Conservation (phyloP, 176 grass and related monocot genomes). For the Oryza rufipogon region DNA sequence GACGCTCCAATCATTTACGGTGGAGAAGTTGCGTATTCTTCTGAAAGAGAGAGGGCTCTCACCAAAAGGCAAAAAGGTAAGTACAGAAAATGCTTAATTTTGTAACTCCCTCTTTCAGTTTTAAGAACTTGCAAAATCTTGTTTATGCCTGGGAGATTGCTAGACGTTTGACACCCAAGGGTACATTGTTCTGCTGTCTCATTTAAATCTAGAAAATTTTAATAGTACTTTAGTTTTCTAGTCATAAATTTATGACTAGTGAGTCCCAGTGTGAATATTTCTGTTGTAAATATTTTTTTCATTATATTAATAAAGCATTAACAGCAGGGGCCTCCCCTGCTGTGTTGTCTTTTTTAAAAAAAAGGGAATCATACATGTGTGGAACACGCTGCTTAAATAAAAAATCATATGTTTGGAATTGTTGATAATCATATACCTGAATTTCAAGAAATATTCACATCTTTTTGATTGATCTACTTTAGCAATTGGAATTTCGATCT, state of each 20-base stretch:
- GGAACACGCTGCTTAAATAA: not conserved
- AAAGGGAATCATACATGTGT: not conserved
- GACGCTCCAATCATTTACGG: constrained; percentile 66
- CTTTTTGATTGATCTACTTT: not conserved
- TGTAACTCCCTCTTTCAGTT: constrained; percentile 1
- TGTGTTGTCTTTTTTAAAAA: too few species aligned
- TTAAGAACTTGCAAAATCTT: not conserved
- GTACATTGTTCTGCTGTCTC: not conserved
- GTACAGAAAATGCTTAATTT: not conserved
- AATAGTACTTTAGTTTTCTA: not conserved
- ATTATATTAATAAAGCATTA: too few species aligned
- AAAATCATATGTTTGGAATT: not conserved
- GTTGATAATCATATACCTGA: not conserved
- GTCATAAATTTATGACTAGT: not conserved
- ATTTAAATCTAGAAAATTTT: not conserved
- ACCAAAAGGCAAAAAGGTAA: constrained; percentile 72
- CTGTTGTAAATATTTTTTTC: too few species aligned
- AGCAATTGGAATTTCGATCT: not conserved
- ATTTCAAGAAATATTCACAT: not conserved
- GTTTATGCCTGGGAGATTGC: not conserved
- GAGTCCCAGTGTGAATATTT: not conserved
- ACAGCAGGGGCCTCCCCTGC: too few species aligned
- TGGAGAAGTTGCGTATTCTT: constrained; percentile 67
- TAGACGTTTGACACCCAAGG: not conserved
- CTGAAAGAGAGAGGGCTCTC: constrained; percentile 70